Percentiles rank a stretch among this genome's conserved stretches.
Conservation (phyloP, 176 grass and related monocot species). For the Olyra latifolia region DNA sequence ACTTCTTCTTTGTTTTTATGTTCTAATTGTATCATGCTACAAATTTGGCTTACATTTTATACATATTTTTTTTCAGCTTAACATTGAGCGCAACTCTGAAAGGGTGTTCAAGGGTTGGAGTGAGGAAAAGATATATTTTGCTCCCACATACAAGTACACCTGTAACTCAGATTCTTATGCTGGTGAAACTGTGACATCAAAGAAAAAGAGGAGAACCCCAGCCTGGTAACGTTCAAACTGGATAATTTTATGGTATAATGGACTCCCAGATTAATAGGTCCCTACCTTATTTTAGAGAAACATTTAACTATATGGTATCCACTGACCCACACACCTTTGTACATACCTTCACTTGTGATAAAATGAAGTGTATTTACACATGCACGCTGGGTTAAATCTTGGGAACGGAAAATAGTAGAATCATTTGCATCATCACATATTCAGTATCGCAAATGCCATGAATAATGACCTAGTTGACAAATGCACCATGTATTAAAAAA, state of each 20-base stretch:
- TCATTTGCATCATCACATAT: conserved; percentile 1
- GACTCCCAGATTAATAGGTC: neutral
- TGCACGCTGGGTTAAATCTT: neutral
- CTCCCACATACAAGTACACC: conserved; percentile 91
- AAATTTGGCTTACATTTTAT: conserved; percentile 11
- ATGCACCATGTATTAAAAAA: neutral
- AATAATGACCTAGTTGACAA: neutral
- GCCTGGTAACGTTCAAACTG: conserved; percentile 61
- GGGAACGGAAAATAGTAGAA: conserved; percentile 9
- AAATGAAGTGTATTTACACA: neutral
- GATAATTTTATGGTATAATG: neutral
- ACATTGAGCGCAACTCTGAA: conserved; percentile 69
- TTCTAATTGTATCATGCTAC: neutral
- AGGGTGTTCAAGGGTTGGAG: conserved; percentile 81
- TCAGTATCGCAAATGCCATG: neutral
- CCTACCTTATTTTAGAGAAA: neutral
- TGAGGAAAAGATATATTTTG: conserved; percentile 92
- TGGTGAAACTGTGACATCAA: conserved; percentile 73
- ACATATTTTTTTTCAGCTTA: conserved; percentile 53
- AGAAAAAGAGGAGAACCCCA: conserved; percentile 92
- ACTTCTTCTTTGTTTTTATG: neutral
- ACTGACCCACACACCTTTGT: neutral
- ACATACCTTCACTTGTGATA: neutral
- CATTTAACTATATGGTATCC: neutral
- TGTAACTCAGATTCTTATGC: conserved; percentile 86